phyloP scores from a whole-genome alignment of 2,329 filamentous ascomycete genomes.

The Capronia epimyces region DNA sequence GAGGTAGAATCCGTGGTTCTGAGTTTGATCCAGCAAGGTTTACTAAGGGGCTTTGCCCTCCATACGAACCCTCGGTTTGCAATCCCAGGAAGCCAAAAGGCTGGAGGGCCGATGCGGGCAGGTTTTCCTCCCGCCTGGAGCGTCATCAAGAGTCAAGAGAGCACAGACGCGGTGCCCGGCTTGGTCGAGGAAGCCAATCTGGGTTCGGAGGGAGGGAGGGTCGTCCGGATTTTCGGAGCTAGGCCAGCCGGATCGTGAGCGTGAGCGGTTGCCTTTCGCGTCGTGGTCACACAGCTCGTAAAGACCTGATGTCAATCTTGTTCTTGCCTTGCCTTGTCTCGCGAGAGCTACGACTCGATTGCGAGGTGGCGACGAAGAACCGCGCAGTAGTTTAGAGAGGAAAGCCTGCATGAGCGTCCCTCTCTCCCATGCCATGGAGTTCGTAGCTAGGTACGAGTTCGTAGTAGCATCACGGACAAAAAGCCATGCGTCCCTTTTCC shows the following conservation, averaged over 20 bases:
- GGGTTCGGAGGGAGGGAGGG: slow-evolving; percentile 28
- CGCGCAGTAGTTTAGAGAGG: too few relatives aligned
- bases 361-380: too few relatives aligned
- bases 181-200: slow-evolving; percentile 56
- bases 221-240: slow-evolving; percentile 16
- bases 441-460: too few relatives aligned
- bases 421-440: too few relatives aligned
- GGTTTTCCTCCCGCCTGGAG: slow-evolving; percentile 73
- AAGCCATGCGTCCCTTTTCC: too few relatives aligned
- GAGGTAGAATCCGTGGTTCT: slow-evolving; percentile 75
- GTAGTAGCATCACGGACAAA: too few relatives aligned
- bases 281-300: background rate
- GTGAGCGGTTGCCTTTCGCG: background rate
- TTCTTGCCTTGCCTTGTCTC: too few relatives aligned
- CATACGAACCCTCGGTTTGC: slow-evolving; percentile 73
- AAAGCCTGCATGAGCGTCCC: too few relatives aligned
- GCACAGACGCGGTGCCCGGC: slow-evolving; percentile 61
- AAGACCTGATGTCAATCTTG: background rate
- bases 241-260: slow-evolving; percentile 15
- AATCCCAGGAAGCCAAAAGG: slow-evolving; percentile 64
- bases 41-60: slow-evolving; percentile 78
- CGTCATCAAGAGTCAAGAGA: slow-evolving; percentile 58
- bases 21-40: slow-evolving; percentile 70
- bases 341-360: too few relatives aligned
- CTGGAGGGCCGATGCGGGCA: slow-evolving; percentile 58